phyloP scores from a whole-genome alignment of 345 rosid genomes.

The Hibiscus tridactylites region DNA sequence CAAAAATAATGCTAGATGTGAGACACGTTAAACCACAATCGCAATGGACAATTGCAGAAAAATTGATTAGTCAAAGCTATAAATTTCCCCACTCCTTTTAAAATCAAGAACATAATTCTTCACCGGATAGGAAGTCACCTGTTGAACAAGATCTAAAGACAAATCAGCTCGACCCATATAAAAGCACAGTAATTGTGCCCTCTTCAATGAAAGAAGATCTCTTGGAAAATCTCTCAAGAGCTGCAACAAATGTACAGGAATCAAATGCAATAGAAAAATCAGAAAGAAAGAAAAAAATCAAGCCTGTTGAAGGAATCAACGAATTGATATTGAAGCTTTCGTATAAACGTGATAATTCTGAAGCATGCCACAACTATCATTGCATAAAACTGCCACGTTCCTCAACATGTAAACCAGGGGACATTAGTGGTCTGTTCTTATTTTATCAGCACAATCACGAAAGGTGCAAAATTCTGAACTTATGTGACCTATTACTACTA shows the following conservation, averaged over 20 bases:
- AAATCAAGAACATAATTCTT: conserved; percentile 5
- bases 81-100: background rate
- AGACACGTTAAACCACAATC: background rate
- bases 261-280: conserved; percentile 2
- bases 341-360: background rate
- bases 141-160: conserved; percentile 50
- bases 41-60: too few relatives aligned
- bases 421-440: background rate
- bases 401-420: background rate
- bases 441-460: background rate
- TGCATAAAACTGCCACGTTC: background rate
- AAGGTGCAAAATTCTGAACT: background rate
- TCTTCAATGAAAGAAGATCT: conserved; percentile 65
- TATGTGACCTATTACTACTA: background rate
- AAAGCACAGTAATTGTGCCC: conserved; percentile 66
- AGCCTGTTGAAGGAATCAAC: conserved; percentile 2
- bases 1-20: background rate
- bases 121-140: conserved; percentile 36
- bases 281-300: background rate
- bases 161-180: conserved; percentile 67
- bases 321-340: background rate
- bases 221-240: conserved; percentile 57
- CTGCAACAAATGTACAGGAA: conserved; percentile 32
- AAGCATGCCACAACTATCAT: background rate
- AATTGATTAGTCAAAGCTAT: too few relatives aligned